These are phyloP conservation scores for Cryphonectria radicalis DNA, from an alignment of 2,329 filamentous ascomycete species.

Conservation along the genomic window DNA sequence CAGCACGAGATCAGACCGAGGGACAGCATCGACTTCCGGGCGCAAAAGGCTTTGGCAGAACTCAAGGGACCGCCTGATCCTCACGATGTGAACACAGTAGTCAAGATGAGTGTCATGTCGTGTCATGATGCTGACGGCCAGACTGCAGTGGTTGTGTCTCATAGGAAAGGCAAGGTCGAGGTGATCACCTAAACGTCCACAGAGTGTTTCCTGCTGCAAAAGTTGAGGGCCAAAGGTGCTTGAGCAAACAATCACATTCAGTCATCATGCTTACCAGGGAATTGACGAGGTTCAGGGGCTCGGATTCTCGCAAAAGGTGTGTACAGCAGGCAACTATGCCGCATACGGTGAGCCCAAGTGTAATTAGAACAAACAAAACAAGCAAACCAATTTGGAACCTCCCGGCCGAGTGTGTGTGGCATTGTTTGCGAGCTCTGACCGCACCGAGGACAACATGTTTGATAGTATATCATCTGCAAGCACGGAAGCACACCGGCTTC, in stretches of 20 bases:
- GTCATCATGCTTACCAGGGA: neutral
- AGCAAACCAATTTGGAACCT: neutral
- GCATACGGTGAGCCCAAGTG: neutral
- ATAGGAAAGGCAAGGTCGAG: constrained; percentile 16
- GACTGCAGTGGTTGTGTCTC: constrained; percentile 1
- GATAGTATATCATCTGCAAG: neutral
- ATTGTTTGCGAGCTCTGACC: neutral
- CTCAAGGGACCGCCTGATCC: neutral
- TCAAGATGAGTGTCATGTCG: constrained; percentile 7
- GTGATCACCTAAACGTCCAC: neutral
- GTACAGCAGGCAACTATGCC: neutral
- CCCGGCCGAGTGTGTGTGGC: neutral
- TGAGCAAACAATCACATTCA: neutral
- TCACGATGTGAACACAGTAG: neutral
- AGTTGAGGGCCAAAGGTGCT: neutral
- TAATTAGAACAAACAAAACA: neutral
- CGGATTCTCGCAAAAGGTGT: neutral
- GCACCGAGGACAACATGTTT: neutral
- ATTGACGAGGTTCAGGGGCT: neutral
- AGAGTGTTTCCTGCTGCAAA: neutral
- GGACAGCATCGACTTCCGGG: neutral
- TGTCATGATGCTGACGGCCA: constrained; percentile 4
- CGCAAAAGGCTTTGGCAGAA: neutral
- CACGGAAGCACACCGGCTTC: neutral
- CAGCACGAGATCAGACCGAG: neutral